Base-by-base conservation (phyloP, 2,329 filamentous ascomycete species). In the Thelonectria olida region DNA sequence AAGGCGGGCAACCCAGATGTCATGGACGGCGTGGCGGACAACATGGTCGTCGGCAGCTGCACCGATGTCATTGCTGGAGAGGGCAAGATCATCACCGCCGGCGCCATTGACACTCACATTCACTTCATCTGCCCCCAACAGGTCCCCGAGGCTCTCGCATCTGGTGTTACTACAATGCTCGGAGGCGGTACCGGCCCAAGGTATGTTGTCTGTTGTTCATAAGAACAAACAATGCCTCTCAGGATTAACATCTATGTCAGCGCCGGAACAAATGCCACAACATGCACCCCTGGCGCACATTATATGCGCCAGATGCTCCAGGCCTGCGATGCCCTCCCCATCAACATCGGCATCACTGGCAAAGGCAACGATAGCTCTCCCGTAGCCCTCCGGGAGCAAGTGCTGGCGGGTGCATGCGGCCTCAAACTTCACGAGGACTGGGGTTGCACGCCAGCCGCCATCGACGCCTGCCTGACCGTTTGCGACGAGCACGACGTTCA, bases 1-100 rank as follows among this genome's bases (percentile, higher is more conserved):
- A 97, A 98, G 79, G 93, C 95, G 15, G 95, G 95, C 19, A 98
- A 97, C 72, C 95, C 95, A n/a, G 95, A 98, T 78, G 88, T 97
- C 47, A 97, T 97, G 95, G 90, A 96, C 28, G 92, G 92, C 5
- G 92, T 98, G 7, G 83, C 90, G 61, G 82, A 88, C 0, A 84
- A 88, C 57, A 88, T 98, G 88, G 81, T 97, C 2, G 88, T 97
- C 9, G 95, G 95, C 10, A 90, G 90, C 65, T 92, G 91, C 67
- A 98, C 95, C 0, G 95, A 98, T 81, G 92, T 97, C 20, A 89
- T 98, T 74, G 93, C 95, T 17, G 94, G 88, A 13, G 95, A 98
- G 79, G 89, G 91, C 69, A 92, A 92, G 80, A 97, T 98, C 65
- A 80, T 98, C 54, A 98, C 95, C 0, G 92, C 93, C 2, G 95